These are phyloP conservation scores for Podaxis rugospora DNA, from an alignment of 768 basidiomycete species.

Conservation along the genomic window DNA sequence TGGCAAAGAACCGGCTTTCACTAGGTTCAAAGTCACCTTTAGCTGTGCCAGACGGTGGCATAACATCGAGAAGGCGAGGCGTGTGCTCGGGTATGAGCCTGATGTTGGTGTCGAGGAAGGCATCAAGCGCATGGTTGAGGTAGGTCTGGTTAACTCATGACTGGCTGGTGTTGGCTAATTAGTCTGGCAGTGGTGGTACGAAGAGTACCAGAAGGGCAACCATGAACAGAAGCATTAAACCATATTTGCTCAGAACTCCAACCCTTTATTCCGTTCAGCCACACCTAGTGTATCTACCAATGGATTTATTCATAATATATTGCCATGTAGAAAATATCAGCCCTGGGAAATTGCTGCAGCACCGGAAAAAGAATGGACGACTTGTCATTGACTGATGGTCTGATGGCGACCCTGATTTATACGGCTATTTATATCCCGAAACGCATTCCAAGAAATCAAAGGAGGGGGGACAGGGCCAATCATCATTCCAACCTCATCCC, in stretches of 20 bases:
- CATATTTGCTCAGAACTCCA: not conserved
- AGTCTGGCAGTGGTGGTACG: conserved; percentile 40
- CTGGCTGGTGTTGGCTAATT: not conserved
- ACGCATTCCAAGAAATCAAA: conserved; percentile 7
- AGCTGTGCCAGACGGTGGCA: conserved; percentile 80
- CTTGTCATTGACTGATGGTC: conserved; percentile 1
- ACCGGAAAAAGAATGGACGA: not conserved
- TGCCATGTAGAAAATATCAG: not conserved
- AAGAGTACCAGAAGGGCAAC: conserved; percentile 34
- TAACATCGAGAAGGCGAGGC: conserved; percentile 90
- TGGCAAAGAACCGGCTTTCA: conserved; percentile 83
- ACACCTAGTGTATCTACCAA: not conserved
- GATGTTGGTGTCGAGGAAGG: conserved; percentile 87
- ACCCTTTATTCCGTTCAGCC: not conserved
- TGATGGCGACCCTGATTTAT: conserved; percentile 9
- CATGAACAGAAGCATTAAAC: conserved; percentile 35
- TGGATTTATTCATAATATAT: not conserved
- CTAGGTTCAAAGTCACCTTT: conserved; percentile 77
- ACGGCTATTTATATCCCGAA: conserved; percentile 10
- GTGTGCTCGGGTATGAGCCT: conserved; percentile 92
- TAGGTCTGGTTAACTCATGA: conserved; percentile 27
- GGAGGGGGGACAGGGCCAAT: not conserved
- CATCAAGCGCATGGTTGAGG: conserved; percentile 71
- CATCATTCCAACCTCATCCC: conserved; percentile 7
- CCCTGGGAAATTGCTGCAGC: not conserved